A percentile compares a stretch with the other conserved stretches of the same genome.
Evolutionary conservation across 2,329 filamentous ascomycete genomes (phyloP).

Genomic region (Chaetomium sp.): DNA sequence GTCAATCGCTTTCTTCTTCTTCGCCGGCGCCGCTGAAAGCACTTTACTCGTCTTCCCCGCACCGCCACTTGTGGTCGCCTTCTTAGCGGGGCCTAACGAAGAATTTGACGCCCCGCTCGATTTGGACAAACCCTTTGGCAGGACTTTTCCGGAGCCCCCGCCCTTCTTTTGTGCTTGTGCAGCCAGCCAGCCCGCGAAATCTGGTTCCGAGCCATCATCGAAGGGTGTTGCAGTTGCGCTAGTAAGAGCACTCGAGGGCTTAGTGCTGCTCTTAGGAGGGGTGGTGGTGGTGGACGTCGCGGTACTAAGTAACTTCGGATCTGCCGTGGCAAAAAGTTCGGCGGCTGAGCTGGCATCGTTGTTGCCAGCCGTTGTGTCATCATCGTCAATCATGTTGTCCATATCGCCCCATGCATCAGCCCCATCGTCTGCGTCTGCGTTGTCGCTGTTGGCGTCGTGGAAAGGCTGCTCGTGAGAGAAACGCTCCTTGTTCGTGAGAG

Average conservation of each 20-base stretch:
- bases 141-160: conserved; percentile 43
- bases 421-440: conserved; percentile 56
- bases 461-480: conserved; percentile 45
- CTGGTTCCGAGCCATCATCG: conserved; percentile 81
- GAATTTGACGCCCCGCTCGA: conserved; percentile 23
- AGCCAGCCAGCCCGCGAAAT: conserved; percentile 92
- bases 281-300: not conserved
- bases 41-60: conserved; percentile 27
- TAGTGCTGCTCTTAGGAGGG: not conserved
- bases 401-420: conserved; percentile 72
- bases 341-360: conserved; percentile 24
- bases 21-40: not conserved
- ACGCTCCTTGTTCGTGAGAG: conserved; percentile 40
- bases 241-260: not conserved
- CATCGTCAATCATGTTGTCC: conserved; percentile 44
- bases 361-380: conserved; percentile 31
- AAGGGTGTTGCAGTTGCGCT: conserved; percentile 44
- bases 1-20: conserved; percentile 44
- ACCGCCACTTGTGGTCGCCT: conserved; percentile 19
- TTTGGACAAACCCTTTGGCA: conserved; percentile 82
- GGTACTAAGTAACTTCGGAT: conserved; percentile 26
- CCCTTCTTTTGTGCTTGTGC: conserved; percentile 73
- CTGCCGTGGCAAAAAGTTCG: conserved; percentile 15
- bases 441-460: conserved; percentile 36
- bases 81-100: not conserved